Base-by-base conservation (phyloP, 306 rosid genomes). In the Cicer bijugum region DNA sequence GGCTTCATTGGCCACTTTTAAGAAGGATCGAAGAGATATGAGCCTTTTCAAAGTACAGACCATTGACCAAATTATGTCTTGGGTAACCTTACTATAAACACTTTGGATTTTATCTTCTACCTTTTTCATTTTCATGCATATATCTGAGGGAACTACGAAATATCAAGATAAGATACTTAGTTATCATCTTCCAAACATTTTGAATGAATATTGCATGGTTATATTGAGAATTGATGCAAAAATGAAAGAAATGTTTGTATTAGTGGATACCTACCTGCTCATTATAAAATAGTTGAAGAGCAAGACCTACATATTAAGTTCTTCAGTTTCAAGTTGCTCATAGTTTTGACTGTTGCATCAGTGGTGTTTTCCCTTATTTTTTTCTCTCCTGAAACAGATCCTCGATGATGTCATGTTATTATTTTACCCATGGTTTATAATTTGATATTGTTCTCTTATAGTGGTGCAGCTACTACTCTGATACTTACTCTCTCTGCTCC, bases 401-500 rank as follows among this genome's bases (percentile, higher is more conserved):
- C 28, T 9, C 55, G 78, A n/a, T 56, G 59, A 28, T 70, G 51
- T 67, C 42, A 17, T 15, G 39, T 69, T 46, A 57, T 77, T 43
- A 23, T 56, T 73, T 77, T 23, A 11, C 64, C 72, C 40, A 20
- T 35, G 58, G 43, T 76, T 53, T 45, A 55, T 53, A 68, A 66
- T 59, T 61, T 67, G 14, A 45, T 45, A 67, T 70, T 76, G 61
- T 62, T 72, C 72, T 75, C 59, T 79, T 76, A 78, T 40, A 40
- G 33, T 15, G 6, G 14, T 63, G 14, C 69, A 9, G 9, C 50
- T 63, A 42, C 44, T 44, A 12, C 3, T 66, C 40, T 45, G 40
- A 12, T 70, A 56, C 79, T 76, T 68, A 79, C 57, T 65, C 75
- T 84, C 81, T 83, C 82, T 83, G 87, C 75, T 79, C 81, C 81